A percentile compares a stretch with the other conserved stretches of the same genome.
phyloP scores from a whole-genome alignment of 306 rosid genomes.

The Glycine tomentella region DNA sequence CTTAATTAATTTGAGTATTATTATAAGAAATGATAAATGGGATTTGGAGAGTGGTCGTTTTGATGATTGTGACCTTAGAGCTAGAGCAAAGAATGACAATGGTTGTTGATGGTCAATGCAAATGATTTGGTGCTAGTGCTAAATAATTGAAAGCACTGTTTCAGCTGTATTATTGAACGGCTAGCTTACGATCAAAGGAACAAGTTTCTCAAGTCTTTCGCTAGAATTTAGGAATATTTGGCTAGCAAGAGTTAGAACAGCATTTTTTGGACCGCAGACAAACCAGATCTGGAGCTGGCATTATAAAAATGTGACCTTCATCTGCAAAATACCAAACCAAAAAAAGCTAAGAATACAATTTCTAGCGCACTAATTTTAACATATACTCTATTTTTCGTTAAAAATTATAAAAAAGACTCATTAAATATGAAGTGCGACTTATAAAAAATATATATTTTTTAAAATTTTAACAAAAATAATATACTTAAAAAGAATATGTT shows the following conservation, averaged over 20 bases:
- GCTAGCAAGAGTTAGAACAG: background rate
- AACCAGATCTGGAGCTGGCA: background rate
- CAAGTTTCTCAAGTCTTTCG: background rate
- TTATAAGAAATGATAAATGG: background rate
- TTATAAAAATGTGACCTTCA: background rate
- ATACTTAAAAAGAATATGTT: too few relatives aligned
- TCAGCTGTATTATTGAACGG: slow-evolving; percentile 21
- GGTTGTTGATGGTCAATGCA: slow-evolving; percentile 34
- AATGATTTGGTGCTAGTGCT: slow-evolving; percentile 8
- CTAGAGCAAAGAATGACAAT: background rate
- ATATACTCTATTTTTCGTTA: too few relatives aligned
- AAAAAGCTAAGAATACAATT: too few relatives aligned
- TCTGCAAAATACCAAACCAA: too few relatives aligned
- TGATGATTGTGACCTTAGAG: slow-evolving; percentile 29
- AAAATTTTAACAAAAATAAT: too few relatives aligned
- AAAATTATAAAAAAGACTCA: too few relatives aligned
- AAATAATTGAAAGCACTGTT: slow-evolving; percentile 32
- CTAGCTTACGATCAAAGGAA: slow-evolving; percentile 31
- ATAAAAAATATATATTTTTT: too few relatives aligned
- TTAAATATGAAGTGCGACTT: too few relatives aligned
- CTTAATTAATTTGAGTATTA: background rate
- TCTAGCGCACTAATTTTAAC: too few relatives aligned
- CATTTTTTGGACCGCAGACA: background rate
- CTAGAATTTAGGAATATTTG: background rate
- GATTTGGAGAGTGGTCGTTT: slow-evolving; percentile 1